These are phyloP conservation scores for Talaromyces piceae DNA, from an alignment of 2,329 filamentous ascomycete genomes.

Conservation along the genomic window DNA sequence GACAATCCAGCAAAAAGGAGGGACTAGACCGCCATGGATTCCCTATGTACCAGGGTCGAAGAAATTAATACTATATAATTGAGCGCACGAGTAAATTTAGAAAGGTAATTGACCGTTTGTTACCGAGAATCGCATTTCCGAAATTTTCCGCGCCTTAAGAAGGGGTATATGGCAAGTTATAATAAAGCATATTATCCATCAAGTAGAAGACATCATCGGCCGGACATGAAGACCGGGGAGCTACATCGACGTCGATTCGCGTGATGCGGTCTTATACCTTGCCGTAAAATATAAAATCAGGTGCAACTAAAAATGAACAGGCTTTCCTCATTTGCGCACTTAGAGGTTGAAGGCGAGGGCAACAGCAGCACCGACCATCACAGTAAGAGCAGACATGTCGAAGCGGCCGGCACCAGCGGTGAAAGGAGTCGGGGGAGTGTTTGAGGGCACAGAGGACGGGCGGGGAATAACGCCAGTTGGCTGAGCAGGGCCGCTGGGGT, in stretches of 20 bases:
- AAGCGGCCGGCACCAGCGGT: constrained; percentile 20
- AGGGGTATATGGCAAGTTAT: not conserved
- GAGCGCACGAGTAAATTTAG: not conserved
- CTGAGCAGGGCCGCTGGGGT: constrained; percentile 2
- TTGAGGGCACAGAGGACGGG: constrained; percentile 7
- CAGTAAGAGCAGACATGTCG: constrained; percentile 16
- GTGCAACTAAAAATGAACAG: not conserved
- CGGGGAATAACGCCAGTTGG: constrained; percentile 7
- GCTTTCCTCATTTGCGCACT: constrained; percentile 3
- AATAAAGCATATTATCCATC: not conserved
- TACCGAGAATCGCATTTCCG: not conserved
- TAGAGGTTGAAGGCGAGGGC: constrained; percentile 19
- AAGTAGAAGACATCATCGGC: not conserved
- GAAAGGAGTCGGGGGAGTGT: constrained; percentile 10
- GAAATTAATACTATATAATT: not conserved
- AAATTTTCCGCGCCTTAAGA: not conserved
- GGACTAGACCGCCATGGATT: not conserved
- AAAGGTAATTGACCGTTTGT: not conserved
- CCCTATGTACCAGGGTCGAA: not conserved
- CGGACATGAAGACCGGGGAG: not conserved
- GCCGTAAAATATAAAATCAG: not conserved
- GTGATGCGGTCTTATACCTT: not conserved
- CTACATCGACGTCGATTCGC: not conserved
- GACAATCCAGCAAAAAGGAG: not conserved
- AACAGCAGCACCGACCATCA: constrained; percentile 17